Conservation (phyloP, 495 filamentous ascomycete species). For the Podospora pseudopauciseta region DNA sequence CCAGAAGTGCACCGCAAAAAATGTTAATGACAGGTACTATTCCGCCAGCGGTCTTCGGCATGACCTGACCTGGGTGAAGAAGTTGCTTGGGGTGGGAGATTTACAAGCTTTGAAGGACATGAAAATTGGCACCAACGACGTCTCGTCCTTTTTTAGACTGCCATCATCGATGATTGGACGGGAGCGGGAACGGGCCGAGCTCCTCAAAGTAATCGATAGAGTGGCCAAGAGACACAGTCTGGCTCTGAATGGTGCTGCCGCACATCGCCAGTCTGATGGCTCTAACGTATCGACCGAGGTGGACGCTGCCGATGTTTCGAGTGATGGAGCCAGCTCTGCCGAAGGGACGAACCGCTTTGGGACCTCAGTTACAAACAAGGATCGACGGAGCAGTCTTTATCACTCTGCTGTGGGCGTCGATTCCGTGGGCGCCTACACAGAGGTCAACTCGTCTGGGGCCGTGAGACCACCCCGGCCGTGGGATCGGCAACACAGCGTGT, state of each 20-base stretch:
- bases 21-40: slow-evolving; percentile 77
- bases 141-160: slow-evolving; percentile 82
- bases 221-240: slow-evolving; percentile 58
- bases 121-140: slow-evolving; percentile 67
- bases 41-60: slow-evolving; percentile 76
- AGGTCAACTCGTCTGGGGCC: slow-evolving; percentile 21
- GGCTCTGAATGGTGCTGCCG: slow-evolving; percentile 42
- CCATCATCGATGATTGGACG: slow-evolving; percentile 77
- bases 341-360: slow-evolving; percentile 40
- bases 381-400: slow-evolving; percentile 37
- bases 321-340: slow-evolving; percentile 47
- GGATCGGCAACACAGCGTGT: slow-evolving; percentile 37
- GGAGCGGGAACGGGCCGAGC: slow-evolving; percentile 61
- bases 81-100: slow-evolving; percentile 72
- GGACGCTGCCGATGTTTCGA: slow-evolving; percentile 51
- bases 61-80: slow-evolving; percentile 66
- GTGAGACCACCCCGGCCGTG: slow-evolving; percentile 31
- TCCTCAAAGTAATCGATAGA: slow-evolving; percentile 69
- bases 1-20: slow-evolving; percentile 85
- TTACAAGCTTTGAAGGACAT: slow-evolving; percentile 63
- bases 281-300: slow-evolving; percentile 57
- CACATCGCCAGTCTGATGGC: slow-evolving; percentile 45
- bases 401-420: slow-evolving; percentile 31
- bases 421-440: slow-evolving; percentile 10
- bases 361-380: slow-evolving; percentile 45